Base-by-base conservation (phyloP, 2,329 filamentous ascomycete genomes). In the Mycogone perniciosa region DNA sequence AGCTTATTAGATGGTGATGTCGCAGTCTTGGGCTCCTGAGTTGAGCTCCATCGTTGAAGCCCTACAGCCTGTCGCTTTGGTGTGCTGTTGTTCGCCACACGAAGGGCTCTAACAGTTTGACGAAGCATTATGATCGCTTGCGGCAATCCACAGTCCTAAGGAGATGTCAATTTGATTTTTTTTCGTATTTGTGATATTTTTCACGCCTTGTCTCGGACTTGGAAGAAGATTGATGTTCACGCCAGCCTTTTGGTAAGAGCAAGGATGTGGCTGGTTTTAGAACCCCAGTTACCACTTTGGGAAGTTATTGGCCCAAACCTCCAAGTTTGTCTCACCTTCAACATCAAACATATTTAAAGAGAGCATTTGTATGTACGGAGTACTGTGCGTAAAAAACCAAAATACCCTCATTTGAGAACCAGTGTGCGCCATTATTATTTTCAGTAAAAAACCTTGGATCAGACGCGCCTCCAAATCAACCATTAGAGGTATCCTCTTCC, bases 401-500 rank as follows among this genome's bases (percentile, higher is more conserved):
- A 26, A 30, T 29, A 44, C 35, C 20, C 20, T 20, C 20, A 20
- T 20, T 20, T 26, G 29, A 40, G 43, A 44, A 38, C 33, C 8
- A 34, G 11, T 35, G 11, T 35, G 33, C 11, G 33, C 33, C 20
- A 20, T 20, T 20, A 20, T 20, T 20, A 20, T 20, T 20, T 20
- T 20, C 20, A 20, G 20, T 20, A 20, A 20, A 20, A 20, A 20
- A 20, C 20, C 20, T 20, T 20, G 20, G 3, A 20, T 20, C 20
- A 20, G 20, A 20, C 20, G 20, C 35, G 29, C 13, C 26, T 33
- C 42, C 29, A 29, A 53, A 50, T 54, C 48, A 45, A 29, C 44
- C 52, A 27, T 54, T 46, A 11, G 43, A 44, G 10, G 42, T 44
- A 10, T 54, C 52, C 33, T 54, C 52, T 40, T 51, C 51, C 30